Base-by-base conservation (phyloP, 2,329 filamentous ascomycete genomes). In the Exophiala viscosa region DNA sequence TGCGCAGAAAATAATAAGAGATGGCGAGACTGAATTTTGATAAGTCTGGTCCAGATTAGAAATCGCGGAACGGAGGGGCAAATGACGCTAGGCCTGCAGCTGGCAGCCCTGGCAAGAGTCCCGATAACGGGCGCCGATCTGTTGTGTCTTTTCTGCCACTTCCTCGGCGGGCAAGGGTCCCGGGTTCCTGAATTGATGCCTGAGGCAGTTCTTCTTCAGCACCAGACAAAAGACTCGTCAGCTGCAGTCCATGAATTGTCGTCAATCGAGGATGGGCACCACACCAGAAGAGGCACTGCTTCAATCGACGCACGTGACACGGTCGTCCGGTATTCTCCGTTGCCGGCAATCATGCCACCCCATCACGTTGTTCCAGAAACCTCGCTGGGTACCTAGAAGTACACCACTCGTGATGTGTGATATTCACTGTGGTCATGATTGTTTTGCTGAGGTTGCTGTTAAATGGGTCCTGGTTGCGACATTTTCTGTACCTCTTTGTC, bases 61-160 rank as follows among this genome's bases (percentile, higher is more conserved):
- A 47, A 47, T 47, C 44, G 44, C 32, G 18, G n/a, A 20, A 20
- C 32, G 23, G 36, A 35, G 44, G 18, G 44, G 44, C 32, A 17
- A 34, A 47, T 39, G 44, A 23, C 44, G 44, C 44, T 42, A 42
- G 40, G n/a, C 17, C 28, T 32, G 42, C 13, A 45, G 42, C 42
- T 45, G 13, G 35, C 35, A 38, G 35, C 35, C 35, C 35, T n/a
- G 35, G n/a, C 28, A 41, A 7, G 11, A 36, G 23, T 36, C 2
- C 34, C 34, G 34, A 36, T 15, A 13, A 36, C 34, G 34, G 23
- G 34, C 34, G 14, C 34, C 34, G 34, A 36, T 36, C 34, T 36
- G 11, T 36, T 13, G 11, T 15, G 11, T 13, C 11, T 36, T 7
- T 36, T 13, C 34, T 36, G 34, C 34, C 34, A 36, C 34, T 5